Conservation (phyloP, 352 stramenopile species). For the Plasmopara muralis region DNA sequence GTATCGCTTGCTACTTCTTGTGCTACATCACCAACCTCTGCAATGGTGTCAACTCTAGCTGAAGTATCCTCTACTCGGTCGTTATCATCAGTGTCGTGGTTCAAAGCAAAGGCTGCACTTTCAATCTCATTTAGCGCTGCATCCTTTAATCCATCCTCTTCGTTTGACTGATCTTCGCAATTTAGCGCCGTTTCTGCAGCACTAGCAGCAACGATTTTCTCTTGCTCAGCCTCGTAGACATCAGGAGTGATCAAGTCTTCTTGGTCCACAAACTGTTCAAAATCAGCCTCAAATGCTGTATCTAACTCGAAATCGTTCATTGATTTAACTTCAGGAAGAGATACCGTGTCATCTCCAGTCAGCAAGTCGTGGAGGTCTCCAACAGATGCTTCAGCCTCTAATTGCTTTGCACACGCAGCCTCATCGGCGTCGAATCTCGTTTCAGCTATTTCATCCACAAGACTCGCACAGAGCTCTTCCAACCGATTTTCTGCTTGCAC, state of each 20-base stretch:
- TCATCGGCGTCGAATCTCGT: neutral
- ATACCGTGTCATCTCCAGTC: neutral
- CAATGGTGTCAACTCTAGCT: neutral
- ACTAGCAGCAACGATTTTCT: neutral
- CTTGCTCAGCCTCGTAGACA: neutral
- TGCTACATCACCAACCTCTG: neutral
- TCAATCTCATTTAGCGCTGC: neutral
- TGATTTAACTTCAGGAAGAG: neutral
- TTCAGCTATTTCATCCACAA: neutral
- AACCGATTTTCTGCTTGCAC: no score
- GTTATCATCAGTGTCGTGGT: slow-evolving; percentile 3
- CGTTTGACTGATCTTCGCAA: neutral
- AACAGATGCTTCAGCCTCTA: neutral
- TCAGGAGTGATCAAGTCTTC: neutral
- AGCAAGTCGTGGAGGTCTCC: neutral
- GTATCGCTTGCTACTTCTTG: slow-evolving; percentile 3
- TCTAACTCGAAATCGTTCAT: neutral
- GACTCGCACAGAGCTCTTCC: neutral
- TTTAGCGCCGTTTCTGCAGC: neutral
- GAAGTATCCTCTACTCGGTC: neutral
- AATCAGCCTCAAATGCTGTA: neutral
- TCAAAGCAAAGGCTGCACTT: neutral
- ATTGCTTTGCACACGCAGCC: neutral
- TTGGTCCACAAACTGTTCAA: neutral
- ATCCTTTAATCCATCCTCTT: neutral